phyloP scores from a whole-genome alignment of 345 rosid genomes.

The Nephelium lappaceum region DNA sequence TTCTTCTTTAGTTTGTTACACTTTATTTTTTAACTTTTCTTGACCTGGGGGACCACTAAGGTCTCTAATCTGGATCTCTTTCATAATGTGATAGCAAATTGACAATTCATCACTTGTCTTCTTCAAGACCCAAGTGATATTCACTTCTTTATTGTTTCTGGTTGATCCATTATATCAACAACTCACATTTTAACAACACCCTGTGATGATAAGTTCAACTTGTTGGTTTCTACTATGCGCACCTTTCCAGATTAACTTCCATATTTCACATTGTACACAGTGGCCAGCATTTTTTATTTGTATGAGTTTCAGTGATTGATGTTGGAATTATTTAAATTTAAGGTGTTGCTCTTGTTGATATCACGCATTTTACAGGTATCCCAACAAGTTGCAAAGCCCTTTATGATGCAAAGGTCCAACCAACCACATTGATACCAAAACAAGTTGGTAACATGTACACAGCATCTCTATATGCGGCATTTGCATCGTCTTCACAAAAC shows the following conservation, averaged over 20 bases:
- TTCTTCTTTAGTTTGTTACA: neutral
- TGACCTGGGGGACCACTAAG: neutral
- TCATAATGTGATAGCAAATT: neutral
- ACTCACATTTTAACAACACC: neutral
- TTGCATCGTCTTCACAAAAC: constrained; percentile 88
- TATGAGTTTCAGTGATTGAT: neutral
- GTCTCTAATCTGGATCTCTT: neutral
- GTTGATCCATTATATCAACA: neutral
- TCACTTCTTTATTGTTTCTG: neutral
- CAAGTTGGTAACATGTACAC: constrained; percentile 99
- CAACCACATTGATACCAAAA: constrained; percentile 87
- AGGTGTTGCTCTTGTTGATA: constrained; percentile 29
- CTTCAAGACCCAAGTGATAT: neutral
- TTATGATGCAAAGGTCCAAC: constrained; percentile 85
- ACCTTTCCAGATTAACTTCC: neutral
- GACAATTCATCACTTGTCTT: constrained; percentile 8
- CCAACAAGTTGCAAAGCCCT: constrained; percentile 91
- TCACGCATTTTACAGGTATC: constrained; percentile 56
- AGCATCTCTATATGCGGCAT: constrained; percentile 95
- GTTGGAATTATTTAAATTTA: constrained; percentile 11
- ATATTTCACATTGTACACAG: neutral
- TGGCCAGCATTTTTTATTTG: neutral
- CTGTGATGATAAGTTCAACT: neutral
- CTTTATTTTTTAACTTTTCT: neutral
- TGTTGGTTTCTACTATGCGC: neutral